Percentiles rank a stretch among this genome's conserved stretches.
Conservation (phyloP, 2,329 filamentous ascomycete genomes). For the Talaromyces funiculosus region DNA sequence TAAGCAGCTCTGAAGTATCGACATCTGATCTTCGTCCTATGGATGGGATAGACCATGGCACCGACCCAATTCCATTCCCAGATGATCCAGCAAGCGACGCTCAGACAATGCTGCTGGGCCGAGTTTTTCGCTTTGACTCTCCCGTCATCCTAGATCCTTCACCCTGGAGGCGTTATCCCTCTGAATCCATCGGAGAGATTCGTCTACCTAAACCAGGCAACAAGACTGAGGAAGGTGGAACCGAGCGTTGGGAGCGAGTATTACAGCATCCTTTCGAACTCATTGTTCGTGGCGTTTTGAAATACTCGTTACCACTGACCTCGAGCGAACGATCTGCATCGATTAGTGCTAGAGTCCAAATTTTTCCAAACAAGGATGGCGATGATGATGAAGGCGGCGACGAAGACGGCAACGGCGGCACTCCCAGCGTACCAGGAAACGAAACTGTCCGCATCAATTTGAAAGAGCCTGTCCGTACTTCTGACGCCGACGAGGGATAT, state of each 20-base stretch:
- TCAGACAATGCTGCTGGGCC: constrained; percentile 87
- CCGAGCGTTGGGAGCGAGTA: constrained; percentile 82
- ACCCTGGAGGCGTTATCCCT: constrained; percentile 68
- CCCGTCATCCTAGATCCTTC: constrained; percentile 84
- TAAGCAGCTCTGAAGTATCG: constrained; percentile 13
- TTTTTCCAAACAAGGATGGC: constrained; percentile 30
- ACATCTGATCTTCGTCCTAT: constrained; percentile 15
- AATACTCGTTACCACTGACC: constrained; percentile 65
- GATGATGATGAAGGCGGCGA: constrained; percentile 15
- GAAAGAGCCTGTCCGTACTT: neutral
- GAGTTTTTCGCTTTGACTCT: constrained; percentile 80
- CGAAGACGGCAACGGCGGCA: constrained; percentile 12
- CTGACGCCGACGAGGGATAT: neutral
- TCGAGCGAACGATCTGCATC: constrained; percentile 49
- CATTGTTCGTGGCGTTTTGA: constrained; percentile 83
- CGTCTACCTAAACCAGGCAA: constrained; percentile 80
- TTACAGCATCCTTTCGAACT: constrained; percentile 89
- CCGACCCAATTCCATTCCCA: constrained; percentile 58
- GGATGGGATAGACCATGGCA: constrained; percentile 49
- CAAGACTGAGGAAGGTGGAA: constrained; percentile 73
- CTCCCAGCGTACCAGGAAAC: constrained; percentile 18
- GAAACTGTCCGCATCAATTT: constrained; percentile 24
- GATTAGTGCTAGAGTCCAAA: constrained; percentile 38
- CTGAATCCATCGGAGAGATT: constrained; percentile 74
- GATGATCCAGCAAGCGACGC: constrained; percentile 51